Conservation (phyloP, 129 eudicot species). For the Mikania micrantha region DNA sequence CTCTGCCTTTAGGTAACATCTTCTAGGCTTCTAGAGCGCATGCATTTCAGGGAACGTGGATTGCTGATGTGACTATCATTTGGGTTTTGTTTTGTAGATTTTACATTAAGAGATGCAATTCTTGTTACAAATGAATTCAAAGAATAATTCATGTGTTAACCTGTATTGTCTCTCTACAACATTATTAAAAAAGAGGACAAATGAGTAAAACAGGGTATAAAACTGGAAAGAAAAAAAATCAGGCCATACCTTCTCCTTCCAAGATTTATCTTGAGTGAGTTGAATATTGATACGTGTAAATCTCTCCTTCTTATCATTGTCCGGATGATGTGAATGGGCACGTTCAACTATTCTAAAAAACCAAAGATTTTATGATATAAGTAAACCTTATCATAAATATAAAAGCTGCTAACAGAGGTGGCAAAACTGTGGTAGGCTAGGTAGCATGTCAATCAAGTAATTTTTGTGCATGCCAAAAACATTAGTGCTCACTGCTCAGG, state of each 20-base stretch:
- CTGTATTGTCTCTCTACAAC: background rate
- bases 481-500: background rate
- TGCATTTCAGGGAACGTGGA: background rate
- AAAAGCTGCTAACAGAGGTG: background rate
- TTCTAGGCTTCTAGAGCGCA: slow-evolving; percentile 1
- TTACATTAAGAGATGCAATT: slow-evolving; percentile 5
- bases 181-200: background rate
- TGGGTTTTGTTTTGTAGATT: background rate
- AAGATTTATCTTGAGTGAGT: slow-evolving; percentile 41
- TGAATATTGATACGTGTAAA: slow-evolving; percentile 57
- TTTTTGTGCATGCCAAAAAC: background rate
- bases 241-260: slow-evolving; percentile 87
- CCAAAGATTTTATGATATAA: background rate
- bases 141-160: background rate
- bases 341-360: slow-evolving; percentile 48
- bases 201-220: background rate
- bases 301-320: slow-evolving; percentile 55
- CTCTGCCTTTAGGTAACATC: background rate
- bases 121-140: background rate
- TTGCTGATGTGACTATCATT: background rate
- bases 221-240: background rate
- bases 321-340: slow-evolving; percentile 23
- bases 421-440: background rate
- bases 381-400: background rate
- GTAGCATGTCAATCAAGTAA: background rate